Conservation (phyloP, 2,329 filamentous ascomycete species). For the Ophiostoma quercus region DNA sequence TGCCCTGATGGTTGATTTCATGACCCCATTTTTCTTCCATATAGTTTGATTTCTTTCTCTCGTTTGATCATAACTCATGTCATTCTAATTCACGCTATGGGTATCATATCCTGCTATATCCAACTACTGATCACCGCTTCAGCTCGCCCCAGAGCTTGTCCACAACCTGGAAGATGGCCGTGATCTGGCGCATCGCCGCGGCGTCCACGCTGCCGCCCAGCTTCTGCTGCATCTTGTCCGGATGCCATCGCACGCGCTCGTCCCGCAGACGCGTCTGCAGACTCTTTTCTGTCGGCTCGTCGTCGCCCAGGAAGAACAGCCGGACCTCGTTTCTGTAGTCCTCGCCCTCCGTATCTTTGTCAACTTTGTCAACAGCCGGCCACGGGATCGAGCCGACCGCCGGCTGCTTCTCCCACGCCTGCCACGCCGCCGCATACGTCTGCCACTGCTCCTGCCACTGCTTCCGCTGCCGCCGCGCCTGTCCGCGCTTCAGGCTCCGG, state of each 20-base stretch:
- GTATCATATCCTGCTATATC: background rate
- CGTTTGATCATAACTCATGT: background rate
- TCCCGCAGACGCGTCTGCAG: constrained; percentile 59
- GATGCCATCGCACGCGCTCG: constrained; percentile 92
- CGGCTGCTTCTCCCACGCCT: constrained; percentile 42
- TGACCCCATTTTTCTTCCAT: background rate
- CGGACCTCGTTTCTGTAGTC: constrained; percentile 53
- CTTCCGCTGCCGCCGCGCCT: constrained; percentile 52
- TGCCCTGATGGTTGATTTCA: background rate
- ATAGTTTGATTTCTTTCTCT: background rate
- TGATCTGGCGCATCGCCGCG: constrained; percentile 70
- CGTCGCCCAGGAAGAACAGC: constrained; percentile 54
- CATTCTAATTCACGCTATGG: background rate
- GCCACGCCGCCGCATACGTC: constrained; percentile 62
- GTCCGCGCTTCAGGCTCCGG: constrained; percentile 60
- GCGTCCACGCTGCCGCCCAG: constrained; percentile 67
- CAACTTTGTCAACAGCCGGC: constrained; percentile 53
- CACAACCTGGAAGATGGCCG: constrained; percentile 84
- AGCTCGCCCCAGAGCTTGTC: constrained; percentile 70
- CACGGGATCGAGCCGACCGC: constrained; percentile 48
- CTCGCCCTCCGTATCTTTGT: background rate
- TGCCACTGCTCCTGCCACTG: constrained; percentile 58
- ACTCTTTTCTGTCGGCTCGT: constrained; percentile 40
- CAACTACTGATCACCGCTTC: background rate
- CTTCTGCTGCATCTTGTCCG: constrained; percentile 92